Evolutionary conservation across 139 green algal species (phyloP), one percentile per base, ranked within the genome.

Genomic region (Chlamydomonas incerta): DNA sequence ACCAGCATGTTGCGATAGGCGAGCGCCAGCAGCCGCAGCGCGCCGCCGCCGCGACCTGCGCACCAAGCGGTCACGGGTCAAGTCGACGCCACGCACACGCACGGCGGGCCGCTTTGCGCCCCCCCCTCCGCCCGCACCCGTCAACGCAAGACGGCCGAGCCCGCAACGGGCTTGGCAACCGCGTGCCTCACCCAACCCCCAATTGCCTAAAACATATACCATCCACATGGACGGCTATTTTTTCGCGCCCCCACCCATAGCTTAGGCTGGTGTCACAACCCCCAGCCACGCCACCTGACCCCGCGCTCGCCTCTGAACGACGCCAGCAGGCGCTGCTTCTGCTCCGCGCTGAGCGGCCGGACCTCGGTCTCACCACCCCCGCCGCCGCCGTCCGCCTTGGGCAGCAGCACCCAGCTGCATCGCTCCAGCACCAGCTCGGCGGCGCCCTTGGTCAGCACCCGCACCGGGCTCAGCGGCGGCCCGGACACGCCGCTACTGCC

Each of bases 381-480:
- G 57, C 50, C 34, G 28, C 50, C 6, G 26, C 60, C 75, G 26
- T 62, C 55, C 20, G 20, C 47, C 41, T 50, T 50, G 5, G 41
- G 41, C 41, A 50, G 41, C 8, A 95, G 76, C 83, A 91, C 87
- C 73, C 74, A 62, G 2, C 74, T 92, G 89, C 97, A 99, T 35
- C 91, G 76, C 34, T 93, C 82, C 74, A 99, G 85, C 74, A 99
- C 87, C 33, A 99, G 88, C 87, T 99, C 97, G 0, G 95, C 92
- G 18, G 97, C 97, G 11, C 97, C 97, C 92, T 99, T 99, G 37
- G 92, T 94, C 86, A 94, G 93, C 33, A 97, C 70, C 1, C 93
- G 89, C 11, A 71, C 67, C 33, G 72, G 65, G 31, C 77, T 58
- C 28, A 21, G 52, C 21, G 86, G 67, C 65, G 82, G 87, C 77